phyloP scores from a whole-genome alignment of 345 rosid species.

The Melaleuca quinquenervia region DNA sequence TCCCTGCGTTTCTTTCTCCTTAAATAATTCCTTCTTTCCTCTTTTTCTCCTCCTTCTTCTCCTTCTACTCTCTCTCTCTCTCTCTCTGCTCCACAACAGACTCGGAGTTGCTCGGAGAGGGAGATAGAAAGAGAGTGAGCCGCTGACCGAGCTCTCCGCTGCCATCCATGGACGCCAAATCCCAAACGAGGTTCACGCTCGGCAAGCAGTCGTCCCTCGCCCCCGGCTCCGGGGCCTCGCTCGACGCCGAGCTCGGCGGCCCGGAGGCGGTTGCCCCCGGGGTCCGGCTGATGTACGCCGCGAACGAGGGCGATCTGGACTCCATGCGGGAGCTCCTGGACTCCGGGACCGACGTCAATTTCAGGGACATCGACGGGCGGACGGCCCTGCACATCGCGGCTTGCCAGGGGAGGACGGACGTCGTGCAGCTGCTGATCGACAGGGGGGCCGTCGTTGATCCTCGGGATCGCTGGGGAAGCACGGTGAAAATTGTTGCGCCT shows the following conservation, averaged over 20 bases:
- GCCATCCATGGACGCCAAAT: not conserved
- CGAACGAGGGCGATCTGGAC: constrained; percentile 65
- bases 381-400: constrained; percentile 77
- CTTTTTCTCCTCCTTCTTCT: not conserved
- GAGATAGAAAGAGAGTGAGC: not conserved
- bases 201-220: constrained; percentile 58
- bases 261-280: constrained; percentile 31
- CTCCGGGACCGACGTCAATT: constrained; percentile 59
- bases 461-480: constrained; percentile 92
- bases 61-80: not conserved
- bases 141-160: not conserved
- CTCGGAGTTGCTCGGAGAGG: not conserved
- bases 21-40: rapidly evolving
- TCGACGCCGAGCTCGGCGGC: not conserved
- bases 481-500: constrained; percentile 33
- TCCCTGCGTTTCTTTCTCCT: not conserved
- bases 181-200: constrained; percentile 24
- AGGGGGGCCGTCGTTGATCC: constrained; percentile 50
- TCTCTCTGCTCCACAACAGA: not conserved
- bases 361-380: constrained; percentile 56
- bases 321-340: constrained; percentile 48
- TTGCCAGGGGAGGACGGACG: constrained; percentile 63
- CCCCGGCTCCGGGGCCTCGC: constrained; percentile 20
- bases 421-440: constrained; percentile 50
- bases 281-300: constrained; percentile 62